Evolutionary conservation across 1,284 basidiomycete genomes (phyloP), one percentile per base, ranked within the genome.

Genomic region (Phellopilus nigrolimitatus): DNA sequence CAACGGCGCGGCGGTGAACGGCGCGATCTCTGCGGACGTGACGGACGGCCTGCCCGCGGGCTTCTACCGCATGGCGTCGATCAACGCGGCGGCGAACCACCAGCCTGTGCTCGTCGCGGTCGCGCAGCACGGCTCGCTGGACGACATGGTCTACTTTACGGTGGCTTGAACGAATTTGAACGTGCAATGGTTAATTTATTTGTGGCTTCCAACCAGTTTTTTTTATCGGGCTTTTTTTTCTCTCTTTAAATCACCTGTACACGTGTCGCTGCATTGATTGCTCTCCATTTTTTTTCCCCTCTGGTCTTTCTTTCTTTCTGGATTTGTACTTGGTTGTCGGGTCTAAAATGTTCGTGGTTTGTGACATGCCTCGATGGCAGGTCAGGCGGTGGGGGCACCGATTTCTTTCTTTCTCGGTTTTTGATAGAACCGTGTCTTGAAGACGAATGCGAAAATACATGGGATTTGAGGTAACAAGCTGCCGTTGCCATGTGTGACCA

Each of bases 101-200:
- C 78, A 83, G 60, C 75, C 80, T n/a, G 71, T 66, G 30, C 64
- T 77, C 45, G 71, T 78, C 47, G 71, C 80, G 24, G 59, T 74
- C 28, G 78, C 76, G 4, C 77, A 84, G 63, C 82, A 80, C 59
- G 83, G 81, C 54, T 65, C 67, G 31, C 65, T 83, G 49, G 83
- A 85, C 59, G 83, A 86, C 62, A 64, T 68, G 33, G 66, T 82
- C 63, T 85, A 81, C 78, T 79, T 80, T 64, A 72, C 71, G 34
- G 74, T 78, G n/a, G 7, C 13, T 12, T 45, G 13, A 31, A 12
- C 27, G 19, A 6, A 4, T 34, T 22, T 8, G 8, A 25, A 10
- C 17, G 38, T 10, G 38, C 10, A 3, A 3, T 33, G 31, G 31
- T n/a, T 37, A 37, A 37, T 37, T 37, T 37, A 37, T 37, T 37